Evolutionary conservation across 768 basidiomycete species (phyloP).

Genomic region (Mrakia blollopis): DNA sequence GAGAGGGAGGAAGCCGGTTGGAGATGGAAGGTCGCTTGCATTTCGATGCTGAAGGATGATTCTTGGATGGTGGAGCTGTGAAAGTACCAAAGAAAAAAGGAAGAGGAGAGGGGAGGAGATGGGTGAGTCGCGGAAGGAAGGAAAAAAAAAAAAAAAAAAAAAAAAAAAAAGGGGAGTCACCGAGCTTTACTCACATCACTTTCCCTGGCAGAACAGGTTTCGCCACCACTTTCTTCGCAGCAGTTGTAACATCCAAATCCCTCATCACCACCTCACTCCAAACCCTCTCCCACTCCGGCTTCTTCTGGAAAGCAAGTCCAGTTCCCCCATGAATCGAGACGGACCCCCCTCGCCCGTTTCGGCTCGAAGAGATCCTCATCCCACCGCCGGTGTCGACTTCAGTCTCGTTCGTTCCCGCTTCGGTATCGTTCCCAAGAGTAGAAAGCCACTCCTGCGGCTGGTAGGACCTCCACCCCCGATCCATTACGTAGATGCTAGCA

Average conservation of each 20-base stretch:
- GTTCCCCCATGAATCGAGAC: not conserved
- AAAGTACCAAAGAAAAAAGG: too few species aligned
- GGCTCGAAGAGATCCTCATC: not conserved
- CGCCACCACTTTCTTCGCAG: not conserved
- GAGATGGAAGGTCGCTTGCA: not conserved
- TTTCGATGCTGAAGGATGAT: not conserved
- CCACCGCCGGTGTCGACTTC: too few species aligned
- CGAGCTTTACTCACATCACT: not conserved
- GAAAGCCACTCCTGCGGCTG: not conserved
- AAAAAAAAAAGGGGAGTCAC: not conserved
- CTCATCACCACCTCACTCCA: not conserved
- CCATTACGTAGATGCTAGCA: not conserved
- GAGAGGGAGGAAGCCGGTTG: not conserved
- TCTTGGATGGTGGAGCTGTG: not conserved
- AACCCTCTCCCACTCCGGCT: not conserved
- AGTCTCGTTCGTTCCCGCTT: not conserved
- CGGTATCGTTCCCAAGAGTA: not conserved
- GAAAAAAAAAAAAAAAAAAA: too few species aligned
- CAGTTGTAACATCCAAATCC: not conserved
- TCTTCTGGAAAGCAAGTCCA: not conserved
- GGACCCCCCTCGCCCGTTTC: too few species aligned
- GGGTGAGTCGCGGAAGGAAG: not conserved
- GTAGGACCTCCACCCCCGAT: not conserved
- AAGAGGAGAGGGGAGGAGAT: not conserved
- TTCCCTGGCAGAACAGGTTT: not conserved